Conservation (phyloP, 176 grass and related monocot genomes). For the Ensete glaucum region DNA sequence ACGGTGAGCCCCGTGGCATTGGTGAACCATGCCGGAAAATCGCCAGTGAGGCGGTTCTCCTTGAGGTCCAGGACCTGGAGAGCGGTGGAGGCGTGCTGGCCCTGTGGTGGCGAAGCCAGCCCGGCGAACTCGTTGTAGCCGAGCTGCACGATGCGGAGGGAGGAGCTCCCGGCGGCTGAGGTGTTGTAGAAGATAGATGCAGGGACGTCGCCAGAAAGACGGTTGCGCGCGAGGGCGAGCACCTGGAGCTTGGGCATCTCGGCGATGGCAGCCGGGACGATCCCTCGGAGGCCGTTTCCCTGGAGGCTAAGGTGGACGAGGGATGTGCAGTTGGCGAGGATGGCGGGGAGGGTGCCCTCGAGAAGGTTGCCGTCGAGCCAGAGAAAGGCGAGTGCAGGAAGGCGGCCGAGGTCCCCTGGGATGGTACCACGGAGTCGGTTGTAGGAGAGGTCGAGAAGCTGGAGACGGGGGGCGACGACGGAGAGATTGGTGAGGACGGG, state of each 20-base stretch:
- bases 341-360: conserved; percentile 80
- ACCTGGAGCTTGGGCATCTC: conserved; percentile 66
- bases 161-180: conserved; percentile 34
- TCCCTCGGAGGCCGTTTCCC: conserved; percentile 68
- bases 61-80: conserved; percentile 61
- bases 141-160: conserved; percentile 73
- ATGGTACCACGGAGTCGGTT: conserved; percentile 86
- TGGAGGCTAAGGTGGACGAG: conserved; percentile 79
- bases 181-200: conserved; percentile 37
- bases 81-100: conserved; percentile 13
- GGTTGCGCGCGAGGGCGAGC: conserved; percentile 68
- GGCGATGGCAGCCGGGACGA: conserved; percentile 64
- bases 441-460: conserved; percentile 78
- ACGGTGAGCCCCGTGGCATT: conserved; percentile 39
- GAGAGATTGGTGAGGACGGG: conserved; percentile 40
- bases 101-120: conserved; percentile 23
- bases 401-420: conserved; percentile 46
- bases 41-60: conserved; percentile 45
- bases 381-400: conserved; percentile 75
- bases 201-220: conserved; percentile 65
- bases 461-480: conserved; percentile 35
- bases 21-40: conserved; percentile 69
- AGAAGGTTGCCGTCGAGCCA: conserved; percentile 86
- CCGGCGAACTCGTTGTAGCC: conserved; percentile 57
- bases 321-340: conserved; percentile 70